Percentiles rank a stretch among this genome's conserved stretches.
Conservation (phyloP, 768 basidiomycete species). For the Suillus bovinus region DNA sequence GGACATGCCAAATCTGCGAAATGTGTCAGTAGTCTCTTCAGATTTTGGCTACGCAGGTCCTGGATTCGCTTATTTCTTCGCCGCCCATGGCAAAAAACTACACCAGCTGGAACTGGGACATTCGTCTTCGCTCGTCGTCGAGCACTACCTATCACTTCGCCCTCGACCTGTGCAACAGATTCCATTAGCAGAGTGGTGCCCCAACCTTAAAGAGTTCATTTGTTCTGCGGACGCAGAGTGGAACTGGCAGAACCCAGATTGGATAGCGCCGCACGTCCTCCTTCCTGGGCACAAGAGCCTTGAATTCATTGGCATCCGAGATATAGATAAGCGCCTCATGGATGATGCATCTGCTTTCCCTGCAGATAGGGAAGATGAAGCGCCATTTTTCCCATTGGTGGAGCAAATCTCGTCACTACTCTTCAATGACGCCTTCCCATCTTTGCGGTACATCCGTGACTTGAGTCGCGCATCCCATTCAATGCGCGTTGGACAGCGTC, state of each 20-base stretch:
- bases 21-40: constrained; percentile 67
- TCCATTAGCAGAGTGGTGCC: constrained; percentile 68
- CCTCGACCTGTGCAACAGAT: constrained; percentile 38
- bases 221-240: constrained; percentile 78
- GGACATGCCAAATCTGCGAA: constrained; percentile 61
- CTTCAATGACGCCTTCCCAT: constrained; percentile 59
- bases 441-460: constrained; percentile 61
- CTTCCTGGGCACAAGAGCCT: constrained; percentile 63
- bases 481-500: constrained; percentile 42
- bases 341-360: constrained; percentile 42
- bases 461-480: constrained; percentile 58
- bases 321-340: constrained; percentile 62
- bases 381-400: constrained; percentile 62
- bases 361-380: constrained; percentile 37
- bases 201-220: constrained; percentile 67
- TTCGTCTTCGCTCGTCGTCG: constrained; percentile 63
- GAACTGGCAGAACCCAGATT: constrained; percentile 79
- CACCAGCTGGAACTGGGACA: constrained; percentile 73
- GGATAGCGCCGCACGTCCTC: constrained; percentile 77
- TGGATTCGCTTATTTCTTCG: constrained; percentile 68
- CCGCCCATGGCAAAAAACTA: constrained; percentile 61
- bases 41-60: constrained; percentile 70
- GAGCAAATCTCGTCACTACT: constrained; percentile 67
- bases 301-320: constrained; percentile 69
- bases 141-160: constrained; percentile 60